Conservation (phyloP, 2,329 filamentous ascomycete species). For the Grosmannia clavigera region DNA sequence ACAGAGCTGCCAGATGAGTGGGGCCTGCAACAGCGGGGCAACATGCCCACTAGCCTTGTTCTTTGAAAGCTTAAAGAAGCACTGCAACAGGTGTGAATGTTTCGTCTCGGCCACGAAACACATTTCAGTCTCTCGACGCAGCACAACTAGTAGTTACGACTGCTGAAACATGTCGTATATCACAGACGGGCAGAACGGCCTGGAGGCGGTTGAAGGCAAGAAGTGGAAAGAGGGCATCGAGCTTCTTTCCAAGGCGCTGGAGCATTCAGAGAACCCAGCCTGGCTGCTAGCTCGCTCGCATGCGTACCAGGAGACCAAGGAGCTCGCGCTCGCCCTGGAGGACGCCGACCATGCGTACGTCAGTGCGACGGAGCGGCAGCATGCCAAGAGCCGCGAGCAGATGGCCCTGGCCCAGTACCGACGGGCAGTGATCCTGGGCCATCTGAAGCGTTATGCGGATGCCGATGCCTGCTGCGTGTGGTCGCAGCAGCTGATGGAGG, state of each 20-base stretch:
- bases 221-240: constrained; percentile 57
- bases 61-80: not conserved
- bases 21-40: too few species aligned
- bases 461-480: constrained; percentile 58
- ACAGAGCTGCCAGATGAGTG: not conserved
- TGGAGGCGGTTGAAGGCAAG: constrained; percentile 48
- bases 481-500: constrained; percentile 30
- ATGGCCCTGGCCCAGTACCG: constrained; percentile 76
- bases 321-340: constrained; percentile 50
- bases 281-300: constrained; percentile 78
- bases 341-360: constrained; percentile 58
- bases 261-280: constrained; percentile 51
- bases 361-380: constrained; percentile 52
- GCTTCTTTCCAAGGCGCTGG: constrained; percentile 55
- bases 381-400: constrained; percentile 43
- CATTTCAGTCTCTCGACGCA: not conserved
- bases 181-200: constrained; percentile 43
- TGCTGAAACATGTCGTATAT: constrained; percentile 34
- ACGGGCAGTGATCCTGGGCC: constrained; percentile 61
- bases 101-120: not conserved
- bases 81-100: not conserved
- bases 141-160: not conserved
- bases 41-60: not conserved
- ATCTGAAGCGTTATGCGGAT: constrained; percentile 60
- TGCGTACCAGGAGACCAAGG: constrained; percentile 54